Base-by-base conservation (phyloP, 2,329 filamentous ascomycete species). In the Ceratocystis papillata region DNA sequence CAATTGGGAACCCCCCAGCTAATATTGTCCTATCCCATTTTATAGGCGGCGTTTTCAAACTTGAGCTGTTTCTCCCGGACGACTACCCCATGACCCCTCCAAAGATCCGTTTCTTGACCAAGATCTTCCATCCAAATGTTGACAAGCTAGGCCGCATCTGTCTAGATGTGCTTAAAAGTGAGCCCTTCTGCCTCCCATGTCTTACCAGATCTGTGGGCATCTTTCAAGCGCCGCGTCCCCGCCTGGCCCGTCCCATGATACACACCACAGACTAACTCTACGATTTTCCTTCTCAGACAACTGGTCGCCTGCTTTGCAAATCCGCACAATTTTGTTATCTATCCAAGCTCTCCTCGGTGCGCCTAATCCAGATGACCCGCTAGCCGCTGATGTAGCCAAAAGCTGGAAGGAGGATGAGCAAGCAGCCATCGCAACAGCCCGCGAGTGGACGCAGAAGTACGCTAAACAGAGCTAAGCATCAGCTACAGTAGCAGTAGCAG, bases 61-160 rank as follows among this genome's bases (percentile, higher is more conserved):
- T 97, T 69, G 94, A 99, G 77, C 85, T 99, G 22, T 99, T 99
- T 76, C 83, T 99, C 28, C 95, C 95, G 57, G 94, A 99, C 73
- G 94, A 99, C 79, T 99, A 99, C 76, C 94, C 94, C 53, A 99
- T 99, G 94, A 96, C 91, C 44, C 93, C 94, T 65, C 94, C 94
- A 59, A 96, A 96, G 81, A 96, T 99, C 74, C 89, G 94, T 65
- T 99, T 99, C 78, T 81, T 99, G 63, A 99, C 95, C 72, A 96
- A 96, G 79, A 97, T 99, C 76, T 99, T 97, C 78, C 95, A 99
- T 76, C 94, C 94, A 64, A 99, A 99, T 76, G 96, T 99, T 71
- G 94, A 99, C 76, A 95, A 95, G 77, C 85, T 99, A 1, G 94
- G 94, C 68, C 88, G 94, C 68, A 99, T 99, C 77, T 99, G 95